A percentile compares a stretch with the other conserved stretches of the same genome.
Evolutionary conservation across 176 grass and related monocot species (phyloP).

Genomic region (Phragmites australis): DNA sequence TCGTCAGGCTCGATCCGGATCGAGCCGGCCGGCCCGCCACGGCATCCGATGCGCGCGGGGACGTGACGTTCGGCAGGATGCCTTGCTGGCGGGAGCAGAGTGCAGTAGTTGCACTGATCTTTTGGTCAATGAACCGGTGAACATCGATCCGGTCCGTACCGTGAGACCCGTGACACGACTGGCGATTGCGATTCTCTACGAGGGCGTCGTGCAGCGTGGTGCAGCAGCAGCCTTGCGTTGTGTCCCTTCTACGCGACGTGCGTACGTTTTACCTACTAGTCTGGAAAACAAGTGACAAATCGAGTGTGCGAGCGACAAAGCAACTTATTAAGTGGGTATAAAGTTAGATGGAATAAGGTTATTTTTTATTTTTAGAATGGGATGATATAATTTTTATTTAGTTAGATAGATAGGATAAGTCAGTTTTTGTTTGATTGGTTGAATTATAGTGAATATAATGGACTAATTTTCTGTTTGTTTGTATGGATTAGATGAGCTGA

Average conservation of each 20-base stretch:
- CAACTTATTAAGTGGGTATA: too few relatives aligned
- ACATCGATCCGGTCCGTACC: not conserved
- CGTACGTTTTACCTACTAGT: not conserved
- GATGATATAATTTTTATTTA: too few relatives aligned
- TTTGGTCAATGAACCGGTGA: not conserved
- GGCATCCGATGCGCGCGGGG: not conserved
- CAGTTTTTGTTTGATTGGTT: too few relatives aligned
- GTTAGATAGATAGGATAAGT: too few relatives aligned
- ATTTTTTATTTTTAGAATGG: too few relatives aligned
- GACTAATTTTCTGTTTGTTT: too few relatives aligned
- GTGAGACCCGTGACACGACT: not conserved
- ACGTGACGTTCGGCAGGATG: not conserved
- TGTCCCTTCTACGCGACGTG: not conserved
- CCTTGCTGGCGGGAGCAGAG: not conserved
- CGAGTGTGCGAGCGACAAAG: too few relatives aligned
- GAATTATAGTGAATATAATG: too few relatives aligned
- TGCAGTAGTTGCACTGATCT: not conserved
- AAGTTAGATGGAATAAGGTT: too few relatives aligned
- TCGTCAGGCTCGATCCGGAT: not conserved
- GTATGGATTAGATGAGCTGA: too few relatives aligned
- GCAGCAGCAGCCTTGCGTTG: not conserved
- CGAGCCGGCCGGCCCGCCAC: not conserved
- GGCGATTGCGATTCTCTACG: not conserved
- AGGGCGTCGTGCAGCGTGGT: not conserved
- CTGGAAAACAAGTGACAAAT: not conserved